A percentile compares a stretch with the other conserved stretches of the same genome.
Evolutionary conservation across 371 early-diverging fungal genomes (phyloP).

Genomic region (Apophysomyces sp.): DNA sequence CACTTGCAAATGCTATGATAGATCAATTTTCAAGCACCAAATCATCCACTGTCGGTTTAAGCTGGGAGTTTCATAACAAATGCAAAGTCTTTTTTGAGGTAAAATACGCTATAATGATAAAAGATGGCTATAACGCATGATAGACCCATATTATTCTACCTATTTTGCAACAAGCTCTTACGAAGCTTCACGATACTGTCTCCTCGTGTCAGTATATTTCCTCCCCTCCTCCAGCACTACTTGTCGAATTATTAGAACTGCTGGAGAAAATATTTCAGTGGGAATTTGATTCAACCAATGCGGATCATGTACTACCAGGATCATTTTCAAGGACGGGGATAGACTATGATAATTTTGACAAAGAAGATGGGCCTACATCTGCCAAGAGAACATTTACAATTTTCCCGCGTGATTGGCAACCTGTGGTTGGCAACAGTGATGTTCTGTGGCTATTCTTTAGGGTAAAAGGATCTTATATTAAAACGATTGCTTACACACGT

Average conservation of each 20-base stretch:
- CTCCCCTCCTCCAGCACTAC: slow-evolving; percentile 17
- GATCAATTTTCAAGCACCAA: slow-evolving; percentile 70
- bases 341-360: slow-evolving; percentile 52
- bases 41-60: slow-evolving; percentile 61
- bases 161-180: slow-evolving; percentile 32
- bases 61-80: slow-evolving; percentile 69
- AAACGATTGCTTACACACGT: neutral
- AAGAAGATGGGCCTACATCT: slow-evolving; percentile 37
- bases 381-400: slow-evolving; percentile 32
- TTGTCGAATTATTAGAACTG: slow-evolving; percentile 47
- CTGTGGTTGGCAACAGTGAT: slow-evolving; percentile 49
- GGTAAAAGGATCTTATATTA: slow-evolving; percentile 23
- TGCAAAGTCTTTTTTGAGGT: slow-evolving; percentile 68
- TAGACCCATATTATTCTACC: slow-evolving; percentile 27
- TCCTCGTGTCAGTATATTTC: slow-evolving; percentile 28
- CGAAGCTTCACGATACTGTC: slow-evolving; percentile 29
- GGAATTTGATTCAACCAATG: slow-evolving; percentile 62
- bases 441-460: slow-evolving; percentile 60
- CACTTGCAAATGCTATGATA: slow-evolving; percentile 55
- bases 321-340: slow-evolving; percentile 47
- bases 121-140: neutral
- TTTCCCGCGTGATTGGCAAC: slow-evolving; percentile 52
- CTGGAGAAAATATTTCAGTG: slow-evolving; percentile 66
- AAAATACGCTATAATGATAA: neutral
- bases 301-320: slow-evolving; percentile 39